Evolutionary conservation across 1,284 basidiomycete species (phyloP).

Genomic region (Leccinum griseonigrum): DNA sequence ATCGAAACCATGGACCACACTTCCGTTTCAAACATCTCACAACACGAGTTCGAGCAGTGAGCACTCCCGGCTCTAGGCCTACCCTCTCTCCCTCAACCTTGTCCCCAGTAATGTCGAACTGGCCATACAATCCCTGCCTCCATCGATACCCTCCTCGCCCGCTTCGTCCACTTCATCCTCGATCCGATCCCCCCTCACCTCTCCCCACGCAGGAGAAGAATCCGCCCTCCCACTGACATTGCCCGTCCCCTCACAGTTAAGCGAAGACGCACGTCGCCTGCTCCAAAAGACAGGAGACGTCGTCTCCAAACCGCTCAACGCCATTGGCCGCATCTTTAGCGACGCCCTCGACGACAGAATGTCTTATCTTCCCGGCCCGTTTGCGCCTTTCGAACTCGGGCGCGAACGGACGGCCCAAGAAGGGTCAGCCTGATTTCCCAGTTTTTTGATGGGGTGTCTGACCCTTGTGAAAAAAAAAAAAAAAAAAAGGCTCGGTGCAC

Average conservation of each 20-base stretch:
- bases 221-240: slow-evolving; percentile 75
- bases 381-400: slow-evolving; percentile 58
- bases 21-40: slow-evolving; percentile 87
- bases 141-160: slow-evolving; percentile 54
- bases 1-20: slow-evolving; percentile 80
- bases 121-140: slow-evolving; percentile 76
- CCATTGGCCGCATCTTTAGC: slow-evolving; percentile 84
- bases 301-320: slow-evolving; percentile 83
- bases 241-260: slow-evolving; percentile 56
- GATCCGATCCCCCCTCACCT: slow-evolving; percentile 28
- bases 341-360: slow-evolving; percentile 68
- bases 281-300: slow-evolving; percentile 87
- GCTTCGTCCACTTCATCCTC: slow-evolving; percentile 27
- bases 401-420: slow-evolving; percentile 38
- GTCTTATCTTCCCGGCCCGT: slow-evolving; percentile 58
- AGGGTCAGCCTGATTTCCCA: slow-evolving; percentile 13
- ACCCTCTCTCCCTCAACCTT: neutral
- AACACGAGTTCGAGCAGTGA: slow-evolving; percentile 88
- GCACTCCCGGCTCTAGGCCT: slow-evolving; percentile 17
- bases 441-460: neutral
- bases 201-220: slow-evolving; percentile 76
- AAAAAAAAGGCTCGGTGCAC: slow-evolving; percentile 31
- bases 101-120: slow-evolving; percentile 70
- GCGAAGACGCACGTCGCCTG: slow-evolving; percentile 77
- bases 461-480: neutral